Conservation (phyloP, 495 filamentous ascomycete species). For the Daldinia bambusicola region DNA sequence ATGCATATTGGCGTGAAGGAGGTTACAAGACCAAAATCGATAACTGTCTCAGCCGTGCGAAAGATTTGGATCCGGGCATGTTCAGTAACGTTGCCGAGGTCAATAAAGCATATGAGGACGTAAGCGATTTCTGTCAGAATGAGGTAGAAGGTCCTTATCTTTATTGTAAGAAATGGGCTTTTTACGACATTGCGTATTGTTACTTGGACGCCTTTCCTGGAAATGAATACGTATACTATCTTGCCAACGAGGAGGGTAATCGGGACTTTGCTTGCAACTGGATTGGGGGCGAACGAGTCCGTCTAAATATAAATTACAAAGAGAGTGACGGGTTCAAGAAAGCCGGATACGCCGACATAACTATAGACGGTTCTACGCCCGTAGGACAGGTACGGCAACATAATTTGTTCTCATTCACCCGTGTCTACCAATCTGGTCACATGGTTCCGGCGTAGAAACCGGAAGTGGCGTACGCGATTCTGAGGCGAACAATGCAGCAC, state of each 20-base stretch:
- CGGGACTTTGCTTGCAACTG: slow-evolving; percentile 72
- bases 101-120: slow-evolving; percentile 55
- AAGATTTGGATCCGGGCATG: slow-evolving; percentile 55
- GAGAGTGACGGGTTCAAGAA: slow-evolving; percentile 55
- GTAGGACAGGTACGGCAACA: slow-evolving; percentile 67
- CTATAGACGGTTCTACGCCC: slow-evolving; percentile 56
- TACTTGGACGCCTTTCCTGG: slow-evolving; percentile 70
- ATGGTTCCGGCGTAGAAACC: slow-evolving; percentile 62
- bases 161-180: slow-evolving; percentile 44
- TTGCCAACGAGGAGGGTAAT: slow-evolving; percentile 66
- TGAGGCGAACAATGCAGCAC: slow-evolving; percentile 61
- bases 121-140: slow-evolving; percentile 54
- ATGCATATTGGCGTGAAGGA: slow-evolving; percentile 51
- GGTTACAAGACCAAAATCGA: slow-evolving; percentile 61
- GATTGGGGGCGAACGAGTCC: slow-evolving; percentile 67
- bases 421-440: slow-evolving; percentile 70
- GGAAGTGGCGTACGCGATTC: slow-evolving; percentile 58
- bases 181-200: slow-evolving; percentile 68
- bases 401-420: slow-evolving; percentile 68
- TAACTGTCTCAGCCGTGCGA: slow-evolving; percentile 57
- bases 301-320: slow-evolving; percentile 47
- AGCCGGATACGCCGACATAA: slow-evolving; percentile 63
- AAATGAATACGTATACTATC: slow-evolving; percentile 66
- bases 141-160: slow-evolving; percentile 58
- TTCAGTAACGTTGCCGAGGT: slow-evolving; percentile 58